These are phyloP conservation scores for Dendrothele bispora DNA, from an alignment of 768 basidiomycete genomes.

Conservation along the genomic window DNA sequence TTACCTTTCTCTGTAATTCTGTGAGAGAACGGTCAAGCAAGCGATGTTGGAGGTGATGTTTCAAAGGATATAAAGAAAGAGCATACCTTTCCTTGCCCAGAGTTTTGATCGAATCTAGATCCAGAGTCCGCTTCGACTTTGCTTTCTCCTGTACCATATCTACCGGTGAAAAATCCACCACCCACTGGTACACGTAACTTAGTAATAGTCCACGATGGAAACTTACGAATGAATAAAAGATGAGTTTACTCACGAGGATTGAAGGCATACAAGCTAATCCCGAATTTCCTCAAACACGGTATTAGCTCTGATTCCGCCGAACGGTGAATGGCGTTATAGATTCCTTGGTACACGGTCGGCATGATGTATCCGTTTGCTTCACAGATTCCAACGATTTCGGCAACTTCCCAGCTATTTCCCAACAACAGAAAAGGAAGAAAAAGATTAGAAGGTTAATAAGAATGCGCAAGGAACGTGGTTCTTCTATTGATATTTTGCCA, in stretches of 20 bases:
- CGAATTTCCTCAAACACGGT: conserved; percentile 58
- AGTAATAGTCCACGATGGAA: not conserved
- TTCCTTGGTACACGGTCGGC: conserved; percentile 57
- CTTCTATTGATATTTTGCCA: too few species aligned
- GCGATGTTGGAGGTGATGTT: not conserved
- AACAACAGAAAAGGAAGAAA: not conserved
- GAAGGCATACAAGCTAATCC: conserved; percentile 55
- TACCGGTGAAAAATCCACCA: conserved; percentile 60
- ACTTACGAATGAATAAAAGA: not conserved
- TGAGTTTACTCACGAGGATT: conserved; percentile 47
- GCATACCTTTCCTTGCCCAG: conserved; percentile 42
- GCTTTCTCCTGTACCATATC: conserved; percentile 41
- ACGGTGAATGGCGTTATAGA: conserved; percentile 42
- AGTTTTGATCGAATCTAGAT: conserved; percentile 56
- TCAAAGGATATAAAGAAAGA: too few species aligned
- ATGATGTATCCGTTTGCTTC: conserved; percentile 54
- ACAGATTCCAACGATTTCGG: conserved; percentile 59
- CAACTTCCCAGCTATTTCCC: conserved; percentile 54
- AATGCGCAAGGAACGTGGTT: conserved; percentile 57
- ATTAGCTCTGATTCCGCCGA: conserved; percentile 45
- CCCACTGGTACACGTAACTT: conserved; percentile 40
- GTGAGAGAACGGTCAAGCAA: not conserved
- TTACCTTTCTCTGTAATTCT: conserved; percentile 42
- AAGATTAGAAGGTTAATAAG: not conserved
- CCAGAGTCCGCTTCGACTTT: conserved; percentile 50